Evolutionary conservation across 2,329 filamentous ascomycete genomes (phyloP), one percentile per base, ranked within the genome.

Genomic region (Botrytis galanthina): DNA sequence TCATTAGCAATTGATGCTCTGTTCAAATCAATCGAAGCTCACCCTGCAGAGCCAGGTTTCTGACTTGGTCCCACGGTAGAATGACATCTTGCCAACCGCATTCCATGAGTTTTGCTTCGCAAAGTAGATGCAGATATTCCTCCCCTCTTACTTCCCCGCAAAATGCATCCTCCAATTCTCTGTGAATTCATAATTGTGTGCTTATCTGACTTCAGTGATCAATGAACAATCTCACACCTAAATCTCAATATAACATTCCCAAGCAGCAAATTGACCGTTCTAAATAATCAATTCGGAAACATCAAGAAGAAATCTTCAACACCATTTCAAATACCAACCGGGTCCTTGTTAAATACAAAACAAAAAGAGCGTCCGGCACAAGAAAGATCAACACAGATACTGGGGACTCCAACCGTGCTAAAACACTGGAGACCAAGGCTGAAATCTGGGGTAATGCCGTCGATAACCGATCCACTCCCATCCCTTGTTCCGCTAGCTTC

Each of bases 31-130:
- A 54, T 54, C 16, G 26, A 42, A 59, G 72, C 74, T 74, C 64
- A 79, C 79, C 78, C 78, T 69, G 79, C 75, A 29, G 78, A 67
- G 20, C 78, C 78, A 18, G 78, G 78, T 68, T 78, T 79, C 71
- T 79, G 78, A 7, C 77, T 78, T 20, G 66, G 66, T 10, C 66
- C 66, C 22, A 79, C 44, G 7, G 78, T 79, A 35, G 79, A 80
- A 69, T 76, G 76, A 64, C 76, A 78, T 79, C 78, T 75, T 73
- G 69, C 72, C 16, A 16, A 29, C n/a, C 37, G 60, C 39, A 29
- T 8, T n/a, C 29, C 37, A 6, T n/a, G 57, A 14, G 3, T 35
- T 1, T 32, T 32, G 4, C 26, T 48, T 29, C 42, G 37, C 51
- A 51, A 39, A 35, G 6, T 20, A 20, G 16, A 60, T 44, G 22